phyloP scores from a whole-genome alignment of 345 rosid species.

The Odontarrhena argentea region DNA sequence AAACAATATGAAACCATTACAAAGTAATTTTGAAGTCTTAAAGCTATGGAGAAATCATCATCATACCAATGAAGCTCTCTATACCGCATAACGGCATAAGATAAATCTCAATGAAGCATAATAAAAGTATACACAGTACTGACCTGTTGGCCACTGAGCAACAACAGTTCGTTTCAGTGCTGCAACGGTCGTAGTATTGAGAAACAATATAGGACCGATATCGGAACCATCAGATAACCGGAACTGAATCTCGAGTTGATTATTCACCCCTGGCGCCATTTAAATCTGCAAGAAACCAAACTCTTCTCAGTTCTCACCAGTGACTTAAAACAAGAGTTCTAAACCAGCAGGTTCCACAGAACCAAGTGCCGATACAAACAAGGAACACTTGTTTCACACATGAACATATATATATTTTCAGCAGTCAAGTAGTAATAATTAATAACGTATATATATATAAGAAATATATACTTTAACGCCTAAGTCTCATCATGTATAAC shows the following conservation, averaged over 20 bases:
- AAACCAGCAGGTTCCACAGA: conserved; percentile 35
- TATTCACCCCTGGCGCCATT: conserved; percentile 77
- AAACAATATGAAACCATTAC: conserved; percentile 4
- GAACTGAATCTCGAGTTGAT: conserved; percentile 90
- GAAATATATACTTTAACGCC: not conserved
- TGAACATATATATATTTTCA: not conserved
- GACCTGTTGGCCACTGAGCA: conserved; percentile 95
- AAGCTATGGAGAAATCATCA: not conserved
- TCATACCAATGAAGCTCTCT: not conserved
- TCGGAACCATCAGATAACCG: conserved; percentile 83
- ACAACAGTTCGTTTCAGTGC: conserved; percentile 84
- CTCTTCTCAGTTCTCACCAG: conserved; percentile 18
- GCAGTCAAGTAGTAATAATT: not conserved
- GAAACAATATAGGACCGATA: conserved; percentile 82
- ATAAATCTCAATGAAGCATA: not conserved
- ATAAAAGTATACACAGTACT: conserved; percentile 23
- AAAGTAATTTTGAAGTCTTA: conserved; percentile 5
- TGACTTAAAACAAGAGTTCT: conserved; percentile 34
- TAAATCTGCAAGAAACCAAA: conserved; percentile 27
- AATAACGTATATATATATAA: too few species aligned
- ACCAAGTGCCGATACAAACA: not conserved
- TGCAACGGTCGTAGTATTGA: conserved; percentile 78
- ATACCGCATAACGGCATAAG: not conserved
- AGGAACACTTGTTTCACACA: conserved; percentile 2
- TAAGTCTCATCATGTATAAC: not conserved